Evolutionary conservation across 768 basidiomycete genomes (phyloP), one percentile per base, ranked within the genome.

Genomic region (Tricholoma sp.): DNA sequence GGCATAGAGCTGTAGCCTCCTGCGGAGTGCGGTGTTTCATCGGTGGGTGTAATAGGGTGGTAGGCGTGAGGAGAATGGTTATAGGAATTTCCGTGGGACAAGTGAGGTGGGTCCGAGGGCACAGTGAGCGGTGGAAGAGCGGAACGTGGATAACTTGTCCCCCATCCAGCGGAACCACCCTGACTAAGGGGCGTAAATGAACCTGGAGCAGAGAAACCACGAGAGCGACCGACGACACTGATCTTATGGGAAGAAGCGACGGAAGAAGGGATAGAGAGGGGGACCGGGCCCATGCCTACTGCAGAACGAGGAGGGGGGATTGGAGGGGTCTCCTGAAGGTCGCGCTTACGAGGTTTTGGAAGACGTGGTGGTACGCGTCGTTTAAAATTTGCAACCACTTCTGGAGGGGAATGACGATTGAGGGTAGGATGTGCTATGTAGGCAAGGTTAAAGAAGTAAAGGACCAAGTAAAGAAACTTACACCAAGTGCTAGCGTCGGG

Each of bases 401-500:
- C 94, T 54, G 90, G 82, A 2, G 91, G 86, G 1, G 94, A 97
- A 69, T 91, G 87, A 54, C 94, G 86, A 72, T 91, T 92, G 65
- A 97, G 84, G 36, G 90, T 93, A 6, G 91, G 91, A 63, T 97
- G 94, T 5, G 94, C 93, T 93, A 69, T 60, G 36, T 45, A 59
- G 34, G 57, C 62, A 61, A 59, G 55, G 53, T 59, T 50, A 28
- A 52, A 53, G 57, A 53, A 52, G 39, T 12, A 15, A 37, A 24
- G 17, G 28, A n/a, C n/a, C n/a, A n/a, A n/a, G n/a, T n/a, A n/a
- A n/a, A n/a, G n/a, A n/a, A n/a, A 83, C 93, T 70, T 77, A 95
- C 93, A 94, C 94, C 94, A 97, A 60, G 93, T 94, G 71, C 91
- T 94, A 12, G 93, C 94, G 75, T 97, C 94, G 59, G 93, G 93